These are phyloP conservation scores for Tripterygium wilfordii DNA, from an alignment of 177 flowering plant species.

Conservation along the genomic window DNA sequence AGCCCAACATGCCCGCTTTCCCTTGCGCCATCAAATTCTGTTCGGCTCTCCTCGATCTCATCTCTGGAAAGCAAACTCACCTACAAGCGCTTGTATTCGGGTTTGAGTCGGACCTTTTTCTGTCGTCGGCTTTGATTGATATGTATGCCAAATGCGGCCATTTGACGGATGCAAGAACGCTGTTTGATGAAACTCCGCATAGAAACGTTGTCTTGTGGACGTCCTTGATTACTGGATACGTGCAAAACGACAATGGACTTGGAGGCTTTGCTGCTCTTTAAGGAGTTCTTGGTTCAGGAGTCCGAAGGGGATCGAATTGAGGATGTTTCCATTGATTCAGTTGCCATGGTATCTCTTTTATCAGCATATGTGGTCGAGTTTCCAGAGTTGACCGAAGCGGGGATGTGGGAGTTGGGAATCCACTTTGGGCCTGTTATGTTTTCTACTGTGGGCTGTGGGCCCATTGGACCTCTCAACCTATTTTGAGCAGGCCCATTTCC, in stretches of 20 bases:
- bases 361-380: constrained; percentile 69
- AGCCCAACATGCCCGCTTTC: constrained; percentile 62
- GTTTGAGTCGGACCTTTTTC: constrained; percentile 54
- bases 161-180: constrained; percentile 44
- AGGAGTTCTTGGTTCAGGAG: constrained; percentile 48
- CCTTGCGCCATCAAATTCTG: constrained; percentile 88
- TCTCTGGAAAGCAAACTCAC: constrained; percentile 65
- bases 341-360: constrained; percentile 51
- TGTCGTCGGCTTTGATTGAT: constrained; percentile 74
- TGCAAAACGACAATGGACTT: constrained; percentile 37
- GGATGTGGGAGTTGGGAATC: constrained; percentile 49
- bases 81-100: constrained; percentile 80
- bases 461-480: constrained; percentile 65
- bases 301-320: constrained; percentile 13
- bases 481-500: too few species aligned
- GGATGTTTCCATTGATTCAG: constrained; percentile 38
- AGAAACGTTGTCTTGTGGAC: constrained; percentile 89
- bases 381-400: constrained; percentile 39
- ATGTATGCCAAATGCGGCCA: constrained; percentile 81
- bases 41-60: constrained; percentile 51
- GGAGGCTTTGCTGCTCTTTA: constrained; percentile 60
- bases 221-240: constrained; percentile 69
- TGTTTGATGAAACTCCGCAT: constrained; percentile 64
- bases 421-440: constrained; percentile 77
- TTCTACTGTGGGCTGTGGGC: constrained; percentile 46